A percentile compares a stretch with the other conserved stretches of the same genome.
These are phyloP conservation scores for Fusarium lateritium DNA, from an alignment of 2,329 filamentous ascomycete species.

Conservation along the genomic window DNA sequence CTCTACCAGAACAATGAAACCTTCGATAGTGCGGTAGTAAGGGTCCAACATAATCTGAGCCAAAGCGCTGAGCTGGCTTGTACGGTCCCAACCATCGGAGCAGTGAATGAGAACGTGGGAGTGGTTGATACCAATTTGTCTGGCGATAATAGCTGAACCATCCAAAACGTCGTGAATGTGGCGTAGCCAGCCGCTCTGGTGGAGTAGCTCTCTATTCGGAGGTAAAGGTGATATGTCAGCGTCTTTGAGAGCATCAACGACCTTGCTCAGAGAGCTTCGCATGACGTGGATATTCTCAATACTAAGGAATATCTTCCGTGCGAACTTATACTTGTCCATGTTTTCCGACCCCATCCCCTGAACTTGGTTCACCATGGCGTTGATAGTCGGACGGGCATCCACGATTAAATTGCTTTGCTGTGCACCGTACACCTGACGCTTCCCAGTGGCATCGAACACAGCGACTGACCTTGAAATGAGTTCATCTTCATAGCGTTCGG, in stretches of 20 bases:
- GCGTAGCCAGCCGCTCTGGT: slow-evolving; percentile 90
- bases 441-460: slow-evolving; percentile 70
- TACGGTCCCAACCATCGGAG: slow-evolving; percentile 98
- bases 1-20: slow-evolving; percentile 94
- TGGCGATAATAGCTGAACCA: slow-evolving; percentile 86
- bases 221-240: slow-evolving; percentile 88
- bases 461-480: slow-evolving; percentile 63
- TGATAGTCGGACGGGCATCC: slow-evolving; percentile 93
- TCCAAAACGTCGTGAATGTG: slow-evolving; percentile 89
- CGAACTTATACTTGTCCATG: slow-evolving; percentile 96
- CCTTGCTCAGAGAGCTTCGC: slow-evolving; percentile 89
- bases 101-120: slow-evolving; percentile 98
- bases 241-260: slow-evolving; percentile 92
- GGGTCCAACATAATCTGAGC: slow-evolving; percentile 95
- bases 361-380: slow-evolving; percentile 94
- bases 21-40: slow-evolving; percentile 93
- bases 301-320: slow-evolving; percentile 90
- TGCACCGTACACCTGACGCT: slow-evolving; percentile 84
- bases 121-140: slow-evolving; percentile 90
- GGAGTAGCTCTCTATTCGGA: slow-evolving; percentile 84
- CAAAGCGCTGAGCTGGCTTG: slow-evolving; percentile 91
- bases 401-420: slow-evolving; percentile 96
- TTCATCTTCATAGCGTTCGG: slow-evolving; percentile 79
- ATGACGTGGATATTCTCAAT: slow-evolving; percentile 99
- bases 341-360: slow-evolving; percentile 95